phyloP scores from a whole-genome alignment of 2,329 filamentous ascomycete genomes.

The Alternaria conjuncta region DNA sequence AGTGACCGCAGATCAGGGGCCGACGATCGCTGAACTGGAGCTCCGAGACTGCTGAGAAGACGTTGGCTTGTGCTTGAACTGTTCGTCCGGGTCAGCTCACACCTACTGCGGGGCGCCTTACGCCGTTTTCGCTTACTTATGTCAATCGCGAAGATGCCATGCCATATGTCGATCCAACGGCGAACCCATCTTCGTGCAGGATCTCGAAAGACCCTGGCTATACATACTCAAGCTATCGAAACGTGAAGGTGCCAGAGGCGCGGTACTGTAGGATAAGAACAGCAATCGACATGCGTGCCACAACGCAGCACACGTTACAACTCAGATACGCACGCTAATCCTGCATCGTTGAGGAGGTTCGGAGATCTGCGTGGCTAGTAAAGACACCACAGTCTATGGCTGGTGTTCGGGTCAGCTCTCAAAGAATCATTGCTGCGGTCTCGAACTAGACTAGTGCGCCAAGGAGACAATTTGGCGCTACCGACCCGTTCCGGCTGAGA shows the following conservation, averaged over 20 bases:
- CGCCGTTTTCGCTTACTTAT: background rate
- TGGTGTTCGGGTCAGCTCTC: background rate
- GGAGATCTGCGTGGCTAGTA: background rate
- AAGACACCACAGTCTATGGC: background rate
- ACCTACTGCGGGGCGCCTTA: background rate
- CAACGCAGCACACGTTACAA: background rate
- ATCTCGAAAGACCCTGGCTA: background rate
- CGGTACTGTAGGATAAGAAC: background rate
- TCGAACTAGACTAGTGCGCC: background rate
- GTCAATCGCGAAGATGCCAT: background rate
- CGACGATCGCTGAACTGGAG: background rate
- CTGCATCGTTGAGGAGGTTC: background rate
- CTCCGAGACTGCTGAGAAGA: background rate
- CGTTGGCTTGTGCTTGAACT: background rate
- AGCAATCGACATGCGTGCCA: background rate
- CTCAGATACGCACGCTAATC: too few species aligned
- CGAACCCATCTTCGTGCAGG: background rate
- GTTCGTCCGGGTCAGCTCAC: background rate
- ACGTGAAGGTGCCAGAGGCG: background rate
- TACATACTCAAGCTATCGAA: background rate
- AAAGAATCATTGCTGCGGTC: background rate
- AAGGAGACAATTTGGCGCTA: background rate
- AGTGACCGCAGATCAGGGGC: background rate
- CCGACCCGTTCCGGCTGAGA: background rate
- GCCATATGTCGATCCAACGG: background rate